Evolutionary conservation across 108 stramenopile species (phyloP).

Genomic region (Skeletonema grethae): DNA sequence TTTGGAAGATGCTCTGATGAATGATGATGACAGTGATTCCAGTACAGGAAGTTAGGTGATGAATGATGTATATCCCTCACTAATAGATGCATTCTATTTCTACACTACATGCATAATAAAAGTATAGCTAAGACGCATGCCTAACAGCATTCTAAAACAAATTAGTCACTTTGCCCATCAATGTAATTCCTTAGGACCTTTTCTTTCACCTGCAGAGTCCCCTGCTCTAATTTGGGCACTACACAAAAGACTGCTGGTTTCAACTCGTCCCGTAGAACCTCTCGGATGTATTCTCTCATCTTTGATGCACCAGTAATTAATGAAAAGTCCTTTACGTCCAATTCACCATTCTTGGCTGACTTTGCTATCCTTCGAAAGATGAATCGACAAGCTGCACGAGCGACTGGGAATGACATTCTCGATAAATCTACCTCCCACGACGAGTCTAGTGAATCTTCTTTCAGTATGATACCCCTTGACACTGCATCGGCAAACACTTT

Average conservation of each 20-base stretch:
- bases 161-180: constrained; percentile 29
- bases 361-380: constrained; percentile 43
- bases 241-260: constrained; percentile 50
- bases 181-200: constrained; percentile 37
- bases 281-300: constrained; percentile 61
- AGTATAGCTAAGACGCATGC: too few species aligned
- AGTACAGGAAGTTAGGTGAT: background rate
- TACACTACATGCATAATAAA: background rate
- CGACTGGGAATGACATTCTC: constrained; percentile 73
- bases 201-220: constrained; percentile 48
- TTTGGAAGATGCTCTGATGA: constrained; percentile 20
- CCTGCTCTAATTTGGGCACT: constrained; percentile 54
- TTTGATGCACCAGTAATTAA: constrained; percentile 73
- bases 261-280: constrained; percentile 59
- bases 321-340: constrained; percentile 51
- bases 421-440: constrained; percentile 74
- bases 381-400: constrained; percentile 70
- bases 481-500: constrained; percentile 77
- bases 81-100: background rate
- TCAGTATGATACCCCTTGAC: constrained; percentile 57
- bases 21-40: constrained; percentile 9
- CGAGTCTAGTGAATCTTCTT: constrained; percentile 56
- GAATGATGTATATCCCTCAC: background rate
- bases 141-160: constrained; percentile 1
- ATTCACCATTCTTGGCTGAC: constrained; percentile 15